Evolutionary conservation across 495 filamentous ascomycete species (phyloP), one percentile per base, ranked within the genome.

Genomic region (Neurospora cerealis): DNA sequence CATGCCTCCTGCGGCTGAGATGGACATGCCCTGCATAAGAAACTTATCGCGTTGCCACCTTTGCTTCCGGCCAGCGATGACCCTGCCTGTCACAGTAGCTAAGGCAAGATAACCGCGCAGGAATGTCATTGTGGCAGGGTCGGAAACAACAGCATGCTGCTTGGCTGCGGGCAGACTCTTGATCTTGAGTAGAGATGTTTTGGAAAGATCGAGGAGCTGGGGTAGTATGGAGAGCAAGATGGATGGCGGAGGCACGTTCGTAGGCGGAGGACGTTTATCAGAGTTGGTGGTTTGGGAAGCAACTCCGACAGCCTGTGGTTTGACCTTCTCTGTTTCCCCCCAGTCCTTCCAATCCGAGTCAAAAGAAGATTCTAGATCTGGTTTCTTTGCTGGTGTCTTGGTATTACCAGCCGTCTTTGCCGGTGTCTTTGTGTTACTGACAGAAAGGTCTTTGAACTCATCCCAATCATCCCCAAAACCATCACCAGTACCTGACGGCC

Each of bases 21-120:
- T 96, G 69, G 90, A 89, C 92, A 95, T 97, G 77, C 90, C 88
- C 81, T 97, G 93, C n/a, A 90, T 87, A n/a, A 98, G 87, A 76
- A 91, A 87, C 70, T 86, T 89, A 82, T 98, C 95, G 70, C 95
- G 88, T 81, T 95, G 95, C 95, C 95, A 98, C 71, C 96, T 91
- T 69, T 91, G 81, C 72, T 91, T 93, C 71, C 96, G 90, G 39
- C 96, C 96, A 3, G 93, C 92, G 73, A 99, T 91, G 66, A 98
- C 88, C 34, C 91, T 91, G 17, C 91, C 93, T 32, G 88, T 88
- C 13, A 95, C 92, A 17, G 87, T 88, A 5, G 90, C 85, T 3
- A 90, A 85, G 75, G 82, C 83, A n/a, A 87, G 84, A 77, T 83
- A 86, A n/a, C 79, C 82, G 40, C 79, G 85, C 70, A 89, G 81